These are phyloP conservation scores for Pleurotus sapidus DNA, from an alignment of 768 basidiomycete species.

Conservation along the genomic window DNA sequence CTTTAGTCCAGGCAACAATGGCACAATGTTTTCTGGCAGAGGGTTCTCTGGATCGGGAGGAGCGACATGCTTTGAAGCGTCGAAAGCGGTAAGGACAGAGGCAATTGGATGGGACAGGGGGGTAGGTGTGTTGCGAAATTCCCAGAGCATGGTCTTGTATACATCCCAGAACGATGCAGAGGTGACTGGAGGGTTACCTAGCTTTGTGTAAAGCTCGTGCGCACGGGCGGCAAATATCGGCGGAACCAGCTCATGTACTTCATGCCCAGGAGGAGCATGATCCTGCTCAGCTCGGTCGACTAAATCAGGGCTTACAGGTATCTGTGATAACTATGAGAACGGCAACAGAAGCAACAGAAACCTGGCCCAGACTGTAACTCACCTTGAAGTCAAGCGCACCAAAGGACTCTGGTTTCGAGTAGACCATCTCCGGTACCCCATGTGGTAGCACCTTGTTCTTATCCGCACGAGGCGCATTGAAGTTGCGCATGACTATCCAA, in stretches of 20 bases:
- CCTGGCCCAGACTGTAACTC: too few relatives aligned
- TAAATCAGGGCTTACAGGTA: too few relatives aligned
- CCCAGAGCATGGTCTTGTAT: neutral
- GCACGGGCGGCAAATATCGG: constrained; percentile 21
- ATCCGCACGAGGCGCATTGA: constrained; percentile 16
- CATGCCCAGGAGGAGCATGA: constrained; percentile 29
- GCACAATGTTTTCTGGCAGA: constrained; percentile 1
- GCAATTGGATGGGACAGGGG: neutral
- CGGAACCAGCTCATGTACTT: constrained; percentile 32
- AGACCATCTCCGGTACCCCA: constrained; percentile 30
- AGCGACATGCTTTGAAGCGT: neutral
- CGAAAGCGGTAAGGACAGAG: neutral
- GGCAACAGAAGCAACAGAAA: too few relatives aligned
- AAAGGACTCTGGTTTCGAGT: constrained; percentile 22
- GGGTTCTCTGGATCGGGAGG: neutral
- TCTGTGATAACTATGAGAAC: too few relatives aligned
- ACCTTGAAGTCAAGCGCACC: constrained; percentile 31
- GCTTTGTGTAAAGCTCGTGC: constrained; percentile 11
- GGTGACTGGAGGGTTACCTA: constrained; percentile 22
- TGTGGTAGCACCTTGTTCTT: constrained; percentile 33
- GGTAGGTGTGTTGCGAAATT: neutral
- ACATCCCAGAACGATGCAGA: constrained; percentile 19
- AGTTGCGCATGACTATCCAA: constrained; percentile 21
- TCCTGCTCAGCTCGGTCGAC: constrained; percentile 5
- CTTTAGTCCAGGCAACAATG: constrained; percentile 7